Conservation (phyloP, 202 grass and related monocot species). For the Dendrocalamus latiflorus region DNA sequence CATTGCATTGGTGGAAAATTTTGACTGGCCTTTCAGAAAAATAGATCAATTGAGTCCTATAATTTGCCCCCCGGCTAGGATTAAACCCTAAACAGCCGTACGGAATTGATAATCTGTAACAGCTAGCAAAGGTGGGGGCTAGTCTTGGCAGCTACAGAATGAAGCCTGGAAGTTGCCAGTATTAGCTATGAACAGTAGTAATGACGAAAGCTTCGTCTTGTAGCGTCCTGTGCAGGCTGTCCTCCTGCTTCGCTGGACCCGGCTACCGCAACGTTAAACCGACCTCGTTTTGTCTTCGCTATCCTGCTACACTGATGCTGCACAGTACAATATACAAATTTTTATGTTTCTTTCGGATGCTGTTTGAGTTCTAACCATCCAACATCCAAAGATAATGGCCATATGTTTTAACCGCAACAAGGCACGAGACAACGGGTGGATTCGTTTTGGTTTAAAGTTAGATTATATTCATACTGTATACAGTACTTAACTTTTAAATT, state of each 20-base stretch:
- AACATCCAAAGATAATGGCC: not conserved
- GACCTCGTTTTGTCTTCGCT: conserved; percentile 35
- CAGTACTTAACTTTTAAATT: too few species aligned
- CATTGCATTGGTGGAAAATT: too few species aligned
- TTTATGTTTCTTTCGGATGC: not conserved
- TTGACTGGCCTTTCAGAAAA: too few species aligned
- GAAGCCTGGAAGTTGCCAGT: not conserved
- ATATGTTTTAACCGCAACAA: not conserved
- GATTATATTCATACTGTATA: too few species aligned
- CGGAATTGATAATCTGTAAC: not conserved
- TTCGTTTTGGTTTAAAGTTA: too few species aligned
- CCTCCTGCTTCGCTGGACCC: not conserved
- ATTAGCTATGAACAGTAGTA: not conserved
- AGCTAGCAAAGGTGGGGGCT: not conserved
- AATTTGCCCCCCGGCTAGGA: too few species aligned
- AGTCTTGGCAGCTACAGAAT: conserved; percentile 25
- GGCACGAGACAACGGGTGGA: too few species aligned
- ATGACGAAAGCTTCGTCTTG: conserved; percentile 25
- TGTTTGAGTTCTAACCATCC: not conserved
- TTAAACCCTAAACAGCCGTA: too few species aligned
- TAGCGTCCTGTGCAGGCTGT: not conserved
- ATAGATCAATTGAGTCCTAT: too few species aligned
- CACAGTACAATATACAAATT: not conserved
- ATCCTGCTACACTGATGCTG: not conserved
- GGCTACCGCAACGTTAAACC: conserved; percentile 33